phyloP scores from a whole-genome alignment of 148 eudicot genomes.

The Fagopyrum esculentum region DNA sequence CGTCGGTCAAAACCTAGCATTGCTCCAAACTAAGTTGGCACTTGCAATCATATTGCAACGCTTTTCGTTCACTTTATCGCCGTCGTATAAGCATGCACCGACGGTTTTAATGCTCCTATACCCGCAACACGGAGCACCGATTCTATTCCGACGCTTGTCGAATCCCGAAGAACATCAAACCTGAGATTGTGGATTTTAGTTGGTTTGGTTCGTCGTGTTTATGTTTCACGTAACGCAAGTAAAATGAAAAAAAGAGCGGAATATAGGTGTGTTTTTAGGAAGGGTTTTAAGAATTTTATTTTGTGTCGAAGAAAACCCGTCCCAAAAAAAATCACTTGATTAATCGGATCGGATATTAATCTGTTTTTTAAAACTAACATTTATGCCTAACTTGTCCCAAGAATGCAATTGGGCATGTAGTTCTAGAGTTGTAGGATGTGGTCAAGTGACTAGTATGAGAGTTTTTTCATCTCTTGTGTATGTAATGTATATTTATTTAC shows the following conservation, averaged over 20 bases:
- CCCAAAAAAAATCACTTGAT: background rate
- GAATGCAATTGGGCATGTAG: conserved; percentile 8
- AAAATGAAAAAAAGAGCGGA: background rate
- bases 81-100: conserved; percentile 81
- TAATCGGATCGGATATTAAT: background rate
- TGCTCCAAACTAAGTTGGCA: conserved; percentile 74
- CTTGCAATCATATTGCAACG: conserved; percentile 60
- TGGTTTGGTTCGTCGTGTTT: background rate
- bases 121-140: conserved; percentile 87
- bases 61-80: conserved; percentile 52
- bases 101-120: conserved; percentile 75
- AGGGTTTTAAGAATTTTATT: background rate
- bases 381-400: background rate
- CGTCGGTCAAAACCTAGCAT: conserved; percentile 82
- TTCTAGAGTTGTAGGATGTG: conserved; percentile 8
- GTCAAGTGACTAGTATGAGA: conserved; percentile 4
- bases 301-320: background rate
- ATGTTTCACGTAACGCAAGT: background rate
- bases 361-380: background rate
- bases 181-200: background rate
- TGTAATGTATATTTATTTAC: conserved; percentile 36
- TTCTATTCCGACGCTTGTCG: conserved; percentile 43
- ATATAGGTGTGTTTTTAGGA: background rate
- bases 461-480: conserved; percentile 22
- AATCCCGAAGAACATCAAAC: conserved; percentile 1